These are phyloP conservation scores for Rhizophora mangle DNA, from an alignment of 345 rosid genomes.

Conservation along the genomic window DNA sequence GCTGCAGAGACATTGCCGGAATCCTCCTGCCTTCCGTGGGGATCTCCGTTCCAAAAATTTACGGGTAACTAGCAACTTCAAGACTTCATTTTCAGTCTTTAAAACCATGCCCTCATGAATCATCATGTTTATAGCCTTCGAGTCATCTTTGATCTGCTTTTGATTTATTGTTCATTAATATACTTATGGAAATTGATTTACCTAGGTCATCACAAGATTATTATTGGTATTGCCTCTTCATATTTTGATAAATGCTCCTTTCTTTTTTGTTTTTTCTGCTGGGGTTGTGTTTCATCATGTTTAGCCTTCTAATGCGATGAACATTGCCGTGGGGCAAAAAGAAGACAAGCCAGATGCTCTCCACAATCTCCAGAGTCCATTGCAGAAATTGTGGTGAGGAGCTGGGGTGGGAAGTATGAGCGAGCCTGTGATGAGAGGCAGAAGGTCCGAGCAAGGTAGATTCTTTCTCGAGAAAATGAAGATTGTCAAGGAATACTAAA, in stretches of 20 bases:
- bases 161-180: not conserved
- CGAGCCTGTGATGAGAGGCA: slow-evolving; percentile 25
- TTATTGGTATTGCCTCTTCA: too few species aligned
- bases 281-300: too few species aligned
- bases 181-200: too few species aligned
- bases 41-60: slow-evolving; percentile 28
- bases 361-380: slow-evolving; percentile 25
- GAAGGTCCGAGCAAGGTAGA: slow-evolving; percentile 40
- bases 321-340: slow-evolving; percentile 34
- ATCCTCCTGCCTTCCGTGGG: slow-evolving; percentile 28
- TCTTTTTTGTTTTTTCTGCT: too few species aligned
- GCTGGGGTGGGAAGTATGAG: slow-evolving; percentile 44
- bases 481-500: slow-evolving; percentile 24
- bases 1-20: slow-evolving; percentile 36
- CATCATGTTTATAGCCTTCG: too few species aligned
- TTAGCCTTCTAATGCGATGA: slow-evolving; percentile 45
- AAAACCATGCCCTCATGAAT: too few species aligned
- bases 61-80: slow-evolving; percentile 11
- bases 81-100: not conserved
- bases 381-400: slow-evolving; percentile 38
- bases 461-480: slow-evolving; percentile 37
- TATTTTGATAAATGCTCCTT: not conserved
- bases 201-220: too few species aligned
- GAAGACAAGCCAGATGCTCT: slow-evolving; percentile 32
- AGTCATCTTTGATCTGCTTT: too few species aligned